Conservation (phyloP, 768 basidiomycete species). For the Boletus edulis region DNA sequence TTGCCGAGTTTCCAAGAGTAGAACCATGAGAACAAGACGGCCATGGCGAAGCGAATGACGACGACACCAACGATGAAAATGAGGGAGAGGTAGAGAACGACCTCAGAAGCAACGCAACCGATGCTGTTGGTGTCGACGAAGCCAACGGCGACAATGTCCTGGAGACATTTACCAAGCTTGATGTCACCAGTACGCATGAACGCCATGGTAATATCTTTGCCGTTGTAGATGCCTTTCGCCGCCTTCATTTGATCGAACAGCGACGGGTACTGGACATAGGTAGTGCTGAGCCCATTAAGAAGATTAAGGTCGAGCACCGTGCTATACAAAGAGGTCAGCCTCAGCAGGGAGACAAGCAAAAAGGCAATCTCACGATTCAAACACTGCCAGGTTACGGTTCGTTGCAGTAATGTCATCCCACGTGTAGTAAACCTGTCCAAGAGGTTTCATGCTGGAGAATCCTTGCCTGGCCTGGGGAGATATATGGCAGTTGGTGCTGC, state of each 20-base stretch:
- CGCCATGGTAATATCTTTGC: constrained; percentile 85
- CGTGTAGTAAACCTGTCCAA: constrained; percentile 90
- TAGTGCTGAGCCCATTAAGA: constrained; percentile 77
- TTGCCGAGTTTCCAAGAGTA: constrained; percentile 93
- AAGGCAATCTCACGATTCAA: constrained; percentile 70
- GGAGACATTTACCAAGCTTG: constrained; percentile 72
- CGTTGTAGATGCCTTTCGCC: constrained; percentile 70
- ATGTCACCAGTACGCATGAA: constrained; percentile 71
- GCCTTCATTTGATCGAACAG: constrained; percentile 78
- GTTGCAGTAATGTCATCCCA: constrained; percentile 81
- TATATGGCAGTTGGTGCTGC: constrained; percentile 70
- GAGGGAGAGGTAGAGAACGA: constrained; percentile 93
- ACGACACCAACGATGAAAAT: constrained; percentile 98
- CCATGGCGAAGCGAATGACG: constrained; percentile 92
- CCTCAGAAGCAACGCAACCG: constrained; percentile 92
- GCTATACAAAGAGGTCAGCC: constrained; percentile 39
- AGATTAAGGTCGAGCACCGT: constrained; percentile 86
- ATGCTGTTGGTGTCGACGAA: constrained; percentile 94
- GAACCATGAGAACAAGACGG: constrained; percentile 97
- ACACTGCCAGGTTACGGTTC: constrained; percentile 85
- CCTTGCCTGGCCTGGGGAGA: constrained; percentile 48
- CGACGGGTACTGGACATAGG: constrained; percentile 79
- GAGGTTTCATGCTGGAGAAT: constrained; percentile 48
- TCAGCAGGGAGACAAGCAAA: constrained; percentile 1
- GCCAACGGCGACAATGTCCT: constrained; percentile 84